Percentiles rank a stretch among this genome's conserved stretches.
phyloP scores from a whole-genome alignment of 495 filamentous ascomycete species.

The Aspergillus ellipticus region DNA sequence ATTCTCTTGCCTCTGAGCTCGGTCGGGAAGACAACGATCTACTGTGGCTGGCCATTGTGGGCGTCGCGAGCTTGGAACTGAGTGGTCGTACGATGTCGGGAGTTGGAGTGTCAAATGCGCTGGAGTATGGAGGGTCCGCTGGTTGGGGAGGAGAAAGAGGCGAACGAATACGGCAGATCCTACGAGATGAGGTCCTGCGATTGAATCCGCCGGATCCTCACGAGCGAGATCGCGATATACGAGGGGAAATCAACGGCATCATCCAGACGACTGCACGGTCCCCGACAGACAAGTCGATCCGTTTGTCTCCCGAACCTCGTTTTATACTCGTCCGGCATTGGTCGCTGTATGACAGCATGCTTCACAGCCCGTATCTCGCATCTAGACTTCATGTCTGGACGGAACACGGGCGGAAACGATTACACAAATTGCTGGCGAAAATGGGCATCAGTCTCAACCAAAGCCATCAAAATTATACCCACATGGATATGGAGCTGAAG shows the following conservation, averaged over 20 bases:
- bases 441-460: constrained; percentile 95
- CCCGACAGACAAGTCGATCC: constrained; percentile 88
- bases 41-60: constrained; percentile 91
- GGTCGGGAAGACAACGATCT: constrained; percentile 96
- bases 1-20: constrained; percentile 89
- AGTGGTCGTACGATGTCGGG: constrained; percentile 82
- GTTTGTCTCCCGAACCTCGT: constrained; percentile 87
- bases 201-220: constrained; percentile 77
- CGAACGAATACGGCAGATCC: constrained; percentile 74
- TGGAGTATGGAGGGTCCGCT: constrained; percentile 54
- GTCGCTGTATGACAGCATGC: constrained; percentile 97
- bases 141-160: constrained; percentile 83
- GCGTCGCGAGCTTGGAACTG: constrained; percentile 84
- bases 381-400: constrained; percentile 92
- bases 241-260: constrained; percentile 61
- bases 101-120: constrained; percentile 64
- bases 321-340: constrained; percentile 94
- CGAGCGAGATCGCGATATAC: constrained; percentile 51
- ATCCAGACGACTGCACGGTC: constrained; percentile 86
- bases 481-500: constrained; percentile 98
- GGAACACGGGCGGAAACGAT: constrained; percentile 77
- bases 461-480: constrained; percentile 91
- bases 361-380: constrained; percentile 94
- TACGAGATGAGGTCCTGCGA: constrained; percentile 91
- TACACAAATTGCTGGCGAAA: constrained; percentile 95